phyloP scores from a whole-genome alignment of 345 rosid genomes.

The Boechera retrofracta region DNA sequence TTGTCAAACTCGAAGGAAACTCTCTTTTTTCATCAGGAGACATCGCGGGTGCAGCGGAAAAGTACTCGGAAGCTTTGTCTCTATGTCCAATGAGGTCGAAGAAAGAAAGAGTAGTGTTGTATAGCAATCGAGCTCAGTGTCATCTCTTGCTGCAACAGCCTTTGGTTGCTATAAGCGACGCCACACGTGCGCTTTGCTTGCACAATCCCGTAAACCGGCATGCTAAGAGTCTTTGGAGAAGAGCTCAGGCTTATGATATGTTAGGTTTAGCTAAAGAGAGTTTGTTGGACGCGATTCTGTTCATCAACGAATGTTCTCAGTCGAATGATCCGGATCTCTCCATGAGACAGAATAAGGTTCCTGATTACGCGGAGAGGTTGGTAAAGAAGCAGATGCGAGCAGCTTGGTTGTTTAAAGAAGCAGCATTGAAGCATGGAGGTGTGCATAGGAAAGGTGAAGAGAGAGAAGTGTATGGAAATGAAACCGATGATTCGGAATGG shows the following conservation, averaged over 20 bases:
- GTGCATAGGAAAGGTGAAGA: constrained; percentile 73
- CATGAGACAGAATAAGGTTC: constrained; percentile 92
- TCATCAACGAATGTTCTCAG: constrained; percentile 97
- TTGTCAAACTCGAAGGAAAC: constrained; percentile 98
- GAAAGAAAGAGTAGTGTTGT: constrained; percentile 93
- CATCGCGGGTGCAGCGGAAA: constrained; percentile 83
- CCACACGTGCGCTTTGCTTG: constrained; percentile 86
- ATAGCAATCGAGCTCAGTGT: constrained; percentile 97
- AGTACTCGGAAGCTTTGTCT: constrained; percentile 90
- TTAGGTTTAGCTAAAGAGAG: constrained; percentile 93
- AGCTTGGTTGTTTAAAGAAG: constrained; percentile 97
- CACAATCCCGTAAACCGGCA: constrained; percentile 90
- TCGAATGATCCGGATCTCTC: constrained; percentile 94
- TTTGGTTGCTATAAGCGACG: constrained; percentile 87
- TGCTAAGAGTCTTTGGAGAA: constrained; percentile 98
- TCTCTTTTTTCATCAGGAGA: constrained; percentile 95
- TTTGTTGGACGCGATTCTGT: constrained; percentile 92
- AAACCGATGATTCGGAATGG: constrained; percentile 93
- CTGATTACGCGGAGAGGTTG: constrained; percentile 94
- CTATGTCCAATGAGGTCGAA: constrained; percentile 94
- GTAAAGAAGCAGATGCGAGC: constrained; percentile 99
- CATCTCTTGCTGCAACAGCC: constrained; percentile 95
- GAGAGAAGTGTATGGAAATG: constrained; percentile 72
- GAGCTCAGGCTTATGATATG: constrained; percentile 99
- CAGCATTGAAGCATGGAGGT: constrained; percentile 90